Base-by-base conservation (phyloP, 78 protist species). In the Isochrysis galbana region DNA sequence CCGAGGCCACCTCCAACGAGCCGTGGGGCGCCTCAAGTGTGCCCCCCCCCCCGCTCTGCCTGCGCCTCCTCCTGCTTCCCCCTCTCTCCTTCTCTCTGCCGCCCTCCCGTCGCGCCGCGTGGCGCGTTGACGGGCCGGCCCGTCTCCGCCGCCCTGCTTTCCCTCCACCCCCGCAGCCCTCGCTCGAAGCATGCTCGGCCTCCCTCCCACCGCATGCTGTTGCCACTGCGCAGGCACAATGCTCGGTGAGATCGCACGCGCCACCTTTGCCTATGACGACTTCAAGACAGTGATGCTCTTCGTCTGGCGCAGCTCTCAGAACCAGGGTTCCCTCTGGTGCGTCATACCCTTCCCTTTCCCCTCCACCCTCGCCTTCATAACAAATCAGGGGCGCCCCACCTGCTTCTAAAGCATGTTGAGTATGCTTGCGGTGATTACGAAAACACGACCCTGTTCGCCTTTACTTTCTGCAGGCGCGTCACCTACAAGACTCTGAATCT, bases 21-120 rank as follows among this genome's bases (percentile, higher is more conserved):
- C 47, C 93, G 46, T 94, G 95, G 95, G 95, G 95, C 1, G 87
- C 95, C 22, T 69, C 90, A 2, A 47, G 74, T 51, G 61, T 14
- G 61, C 61, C 61, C 14, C 29, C 61, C 29, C 29, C 61, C 29
- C 61, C 14, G 61, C 61, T 14, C 61, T 51, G 61, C 61, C 7
- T 14, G 61, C 61, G 61, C 61, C 61, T 7, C 61, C 29, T 14
- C 29, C 61, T 7, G 14, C 61, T 7, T 14, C 61, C 7, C 29
- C 61, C 61, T 7, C 61, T 14, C 7, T 14, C 61, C 29, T 51
- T 14, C 61, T 51, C 61, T 14, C 61, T 51, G 29, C 61, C 29
- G n/a, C n/a, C n/a, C n/a, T n/a, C n/a, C n/a, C n/a, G n/a, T n/a
- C n/a, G n/a, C n/a, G n/a, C n/a, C n/a, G n/a, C n/a, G n/a, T n/a